Evolutionary conservation across 225 moss, liverwort and hornwort species (phyloP).

Genomic region (Asterella californica): DNA sequence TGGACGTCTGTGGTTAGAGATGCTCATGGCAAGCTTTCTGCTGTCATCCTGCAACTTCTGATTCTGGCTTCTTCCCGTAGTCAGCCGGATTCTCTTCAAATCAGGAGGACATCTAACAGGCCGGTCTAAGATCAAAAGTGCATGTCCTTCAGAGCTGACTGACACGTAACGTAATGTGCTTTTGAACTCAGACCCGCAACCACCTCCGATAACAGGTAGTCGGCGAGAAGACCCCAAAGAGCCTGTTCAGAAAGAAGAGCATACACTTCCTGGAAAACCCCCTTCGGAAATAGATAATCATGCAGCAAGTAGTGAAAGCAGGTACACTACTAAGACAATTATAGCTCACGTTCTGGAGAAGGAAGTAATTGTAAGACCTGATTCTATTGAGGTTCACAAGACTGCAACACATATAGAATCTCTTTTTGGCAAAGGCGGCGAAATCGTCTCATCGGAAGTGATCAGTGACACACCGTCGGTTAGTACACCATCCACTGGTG

Average conservation of each 20-base stretch:
- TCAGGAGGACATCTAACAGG: background rate
- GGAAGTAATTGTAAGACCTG: background rate
- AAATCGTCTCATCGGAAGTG: background rate
- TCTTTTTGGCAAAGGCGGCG: background rate
- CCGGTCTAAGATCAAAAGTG: background rate
- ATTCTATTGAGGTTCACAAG: slow-evolving; percentile 1
- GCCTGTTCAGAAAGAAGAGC: background rate
- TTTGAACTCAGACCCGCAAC: background rate
- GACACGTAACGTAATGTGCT: background rate
- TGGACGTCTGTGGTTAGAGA: background rate
- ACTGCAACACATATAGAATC: slow-evolving; percentile 4
- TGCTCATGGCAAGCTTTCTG: background rate
- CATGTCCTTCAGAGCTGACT: background rate
- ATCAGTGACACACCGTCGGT: background rate
- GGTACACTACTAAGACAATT: background rate
- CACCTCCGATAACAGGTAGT: background rate
- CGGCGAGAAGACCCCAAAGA: background rate
- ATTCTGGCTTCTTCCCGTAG: background rate
- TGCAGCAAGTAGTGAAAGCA: background rate
- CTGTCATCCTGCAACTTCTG: background rate
- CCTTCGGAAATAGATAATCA: background rate
- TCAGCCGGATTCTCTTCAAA: background rate
- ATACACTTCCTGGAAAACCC: background rate
- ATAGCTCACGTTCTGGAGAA: slow-evolving; percentile 11
- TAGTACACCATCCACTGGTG: background rate